Conservation (phyloP, 768 basidiomycete genomes). For the Naganishia friedmannii region DNA sequence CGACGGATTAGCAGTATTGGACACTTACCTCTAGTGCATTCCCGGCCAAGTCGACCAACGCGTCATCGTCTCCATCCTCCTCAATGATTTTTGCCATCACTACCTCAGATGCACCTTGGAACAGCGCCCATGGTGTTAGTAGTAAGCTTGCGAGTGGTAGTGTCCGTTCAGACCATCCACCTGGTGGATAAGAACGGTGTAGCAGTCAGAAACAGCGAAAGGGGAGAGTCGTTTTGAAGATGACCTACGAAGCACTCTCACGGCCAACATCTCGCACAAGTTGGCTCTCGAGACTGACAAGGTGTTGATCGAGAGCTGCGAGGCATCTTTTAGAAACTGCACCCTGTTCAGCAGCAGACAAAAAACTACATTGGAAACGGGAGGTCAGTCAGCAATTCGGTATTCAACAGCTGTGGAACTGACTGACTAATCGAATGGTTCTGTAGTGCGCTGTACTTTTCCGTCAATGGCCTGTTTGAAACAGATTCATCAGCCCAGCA, state of each 20-base stretch:
- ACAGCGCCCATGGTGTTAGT: conserved; percentile 50
- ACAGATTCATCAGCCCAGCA: neutral
- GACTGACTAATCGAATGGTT: conserved; percentile 66
- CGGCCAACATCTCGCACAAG: conserved; percentile 87
- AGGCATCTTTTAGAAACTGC: conserved; percentile 75
- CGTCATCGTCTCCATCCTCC: conserved; percentile 44
- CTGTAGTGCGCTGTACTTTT: conserved; percentile 76
- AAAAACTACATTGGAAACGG: conserved; percentile 58
- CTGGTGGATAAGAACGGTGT: conserved; percentile 27
- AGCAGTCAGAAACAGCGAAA: neutral
- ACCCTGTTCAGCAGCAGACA: conserved; percentile 83
- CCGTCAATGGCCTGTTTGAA: conserved; percentile 67
- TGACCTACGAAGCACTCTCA: conserved; percentile 67
- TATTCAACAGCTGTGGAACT: neutral
- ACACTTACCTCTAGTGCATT: conserved; percentile 71
- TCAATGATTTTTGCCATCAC: conserved; percentile 44
- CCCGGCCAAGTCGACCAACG: conserved; percentile 60
- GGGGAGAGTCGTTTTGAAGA: neutral
- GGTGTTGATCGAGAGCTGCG: conserved; percentile 62
- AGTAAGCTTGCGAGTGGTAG: conserved; percentile 48
- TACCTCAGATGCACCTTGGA: conserved; percentile 50
- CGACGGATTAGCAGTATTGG: conserved; percentile 2
- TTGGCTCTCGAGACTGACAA: conserved; percentile 72
- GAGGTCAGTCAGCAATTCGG: neutral
- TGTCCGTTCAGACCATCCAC: conserved; percentile 51